Conservation (phyloP, 2,329 filamentous ascomycete genomes). For the Colletotrichum spinosum region DNA sequence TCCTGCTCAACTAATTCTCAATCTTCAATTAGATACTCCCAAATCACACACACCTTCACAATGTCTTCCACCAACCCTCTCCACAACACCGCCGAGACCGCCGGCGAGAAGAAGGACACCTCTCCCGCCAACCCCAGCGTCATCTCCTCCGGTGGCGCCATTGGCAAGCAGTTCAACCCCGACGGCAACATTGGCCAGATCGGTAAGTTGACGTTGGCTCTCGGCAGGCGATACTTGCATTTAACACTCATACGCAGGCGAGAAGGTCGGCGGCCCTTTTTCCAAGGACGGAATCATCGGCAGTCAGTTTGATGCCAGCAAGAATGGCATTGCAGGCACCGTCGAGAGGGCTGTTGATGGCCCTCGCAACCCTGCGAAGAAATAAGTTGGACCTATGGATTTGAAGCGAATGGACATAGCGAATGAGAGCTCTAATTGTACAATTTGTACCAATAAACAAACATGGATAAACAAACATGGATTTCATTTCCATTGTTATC, state of each 20-base stretch:
- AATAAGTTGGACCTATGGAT: background rate
- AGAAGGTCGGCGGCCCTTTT: conserved; percentile 26
- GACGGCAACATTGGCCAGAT: conserved; percentile 33
- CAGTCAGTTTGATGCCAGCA: conserved; percentile 30
- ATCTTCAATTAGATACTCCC: background rate
- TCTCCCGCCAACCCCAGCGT: conserved; percentile 27
- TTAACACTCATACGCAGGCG: background rate
- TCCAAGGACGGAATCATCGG: conserved; percentile 29
- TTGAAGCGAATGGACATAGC: too few species aligned
- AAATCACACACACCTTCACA: background rate
- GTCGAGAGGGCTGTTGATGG: conserved; percentile 30
- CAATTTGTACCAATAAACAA: too few species aligned
- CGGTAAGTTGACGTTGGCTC: background rate
- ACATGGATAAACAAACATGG: too few species aligned
- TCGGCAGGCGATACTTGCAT: background rate
- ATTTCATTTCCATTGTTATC: too few species aligned
- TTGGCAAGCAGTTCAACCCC: conserved; percentile 35
- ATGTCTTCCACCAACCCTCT: conserved; percentile 31
- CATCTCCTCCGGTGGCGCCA: conserved; percentile 29
- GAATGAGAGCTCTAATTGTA: too few species aligned
- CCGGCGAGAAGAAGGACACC: conserved; percentile 28
- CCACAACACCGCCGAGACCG: conserved; percentile 10
- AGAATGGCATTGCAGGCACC: conserved; percentile 25
- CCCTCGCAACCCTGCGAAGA: conserved; percentile 27
- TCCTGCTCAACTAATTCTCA: background rate